A percentile compares a stretch with the other conserved stretches of the same genome.
Conservation (phyloP, 306 rosid genomes). For the Castanea crenata region DNA sequence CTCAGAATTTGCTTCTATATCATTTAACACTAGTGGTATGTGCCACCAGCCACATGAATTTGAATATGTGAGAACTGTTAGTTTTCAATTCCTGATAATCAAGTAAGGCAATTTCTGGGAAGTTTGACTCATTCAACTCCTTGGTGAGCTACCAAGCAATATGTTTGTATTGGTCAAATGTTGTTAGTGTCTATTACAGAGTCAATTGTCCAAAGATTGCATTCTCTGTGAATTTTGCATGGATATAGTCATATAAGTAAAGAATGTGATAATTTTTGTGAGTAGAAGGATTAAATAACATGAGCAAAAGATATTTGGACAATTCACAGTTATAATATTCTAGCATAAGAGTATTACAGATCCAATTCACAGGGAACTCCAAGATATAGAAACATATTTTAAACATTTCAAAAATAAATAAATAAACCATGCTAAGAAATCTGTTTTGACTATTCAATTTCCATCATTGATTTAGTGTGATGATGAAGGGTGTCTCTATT, state of each 20-base stretch:
- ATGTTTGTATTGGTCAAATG: not conserved
- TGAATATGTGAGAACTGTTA: not conserved
- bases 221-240: not conserved
- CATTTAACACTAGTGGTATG: not conserved
- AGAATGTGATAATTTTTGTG: not conserved
- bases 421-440: not conserved
- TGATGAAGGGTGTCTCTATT: not conserved
- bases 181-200: not conserved
- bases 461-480: not conserved
- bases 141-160: not conserved
- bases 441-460: not conserved
- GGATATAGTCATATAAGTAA: not conserved
- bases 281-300: not conserved
- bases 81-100: not conserved
- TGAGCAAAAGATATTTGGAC: not conserved
- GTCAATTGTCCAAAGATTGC: not conserved
- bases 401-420: not conserved
- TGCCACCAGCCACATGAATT: not conserved
- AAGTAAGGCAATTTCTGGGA: not conserved
- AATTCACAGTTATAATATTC: not conserved
- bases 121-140: not conserved
- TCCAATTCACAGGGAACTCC: not conserved
- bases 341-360: not conserved
- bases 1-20: not conserved
- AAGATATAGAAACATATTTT: not conserved